Evolutionary conservation across 768 basidiomycete genomes (phyloP).

Genomic region (Xerocomus spinulosus): DNA sequence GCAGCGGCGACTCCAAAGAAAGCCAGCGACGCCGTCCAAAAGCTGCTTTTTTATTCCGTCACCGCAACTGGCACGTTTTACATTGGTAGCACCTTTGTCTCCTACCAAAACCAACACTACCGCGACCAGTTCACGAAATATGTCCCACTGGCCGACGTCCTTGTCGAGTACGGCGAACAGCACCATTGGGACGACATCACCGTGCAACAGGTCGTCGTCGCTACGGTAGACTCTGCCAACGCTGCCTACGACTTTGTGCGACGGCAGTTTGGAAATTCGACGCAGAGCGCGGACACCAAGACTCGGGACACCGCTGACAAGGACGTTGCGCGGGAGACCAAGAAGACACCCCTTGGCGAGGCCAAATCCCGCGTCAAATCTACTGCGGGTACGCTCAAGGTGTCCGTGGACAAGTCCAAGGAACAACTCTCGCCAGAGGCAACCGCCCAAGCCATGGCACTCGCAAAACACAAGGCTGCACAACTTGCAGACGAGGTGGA

Average conservation of each 20-base stretch:
- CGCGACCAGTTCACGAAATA: slow-evolving; percentile 80
- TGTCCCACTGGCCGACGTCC: slow-evolving; percentile 70
- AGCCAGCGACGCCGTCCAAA: slow-evolving; percentile 51
- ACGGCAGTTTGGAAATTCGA: slow-evolving; percentile 41
- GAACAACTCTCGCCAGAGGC: slow-evolving; percentile 26
- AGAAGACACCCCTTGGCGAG: slow-evolving; percentile 37
- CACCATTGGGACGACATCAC: slow-evolving; percentile 78
- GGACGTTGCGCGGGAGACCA: slow-evolving; percentile 35
- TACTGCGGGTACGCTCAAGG: slow-evolving; percentile 43
- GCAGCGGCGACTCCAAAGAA: slow-evolving; percentile 40
- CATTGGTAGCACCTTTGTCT: slow-evolving; percentile 71
- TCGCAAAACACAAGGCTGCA: slow-evolving; percentile 41
- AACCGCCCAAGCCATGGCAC: slow-evolving; percentile 36
- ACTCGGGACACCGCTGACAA: slow-evolving; percentile 26
- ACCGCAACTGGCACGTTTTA: slow-evolving; percentile 74
- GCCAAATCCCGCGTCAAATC: slow-evolving; percentile 43
- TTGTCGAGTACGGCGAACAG: slow-evolving; percentile 79
- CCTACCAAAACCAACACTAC: slow-evolving; percentile 74
- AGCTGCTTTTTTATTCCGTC: slow-evolving; percentile 63
- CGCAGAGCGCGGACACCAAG: slow-evolving; percentile 25
- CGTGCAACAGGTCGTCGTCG: slow-evolving; percentile 50
- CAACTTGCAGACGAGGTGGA: slow-evolving; percentile 61
- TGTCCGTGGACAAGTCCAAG: slow-evolving; percentile 39
- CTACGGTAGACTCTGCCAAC: slow-evolving; percentile 45
- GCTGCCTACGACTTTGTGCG: slow-evolving; percentile 49